A percentile compares a stretch with the other conserved stretches of the same genome.
These are phyloP conservation scores for Lipomyces mesembrius DNA, from an alignment of 805 yeast genomes.

Conservation along the genomic window DNA sequence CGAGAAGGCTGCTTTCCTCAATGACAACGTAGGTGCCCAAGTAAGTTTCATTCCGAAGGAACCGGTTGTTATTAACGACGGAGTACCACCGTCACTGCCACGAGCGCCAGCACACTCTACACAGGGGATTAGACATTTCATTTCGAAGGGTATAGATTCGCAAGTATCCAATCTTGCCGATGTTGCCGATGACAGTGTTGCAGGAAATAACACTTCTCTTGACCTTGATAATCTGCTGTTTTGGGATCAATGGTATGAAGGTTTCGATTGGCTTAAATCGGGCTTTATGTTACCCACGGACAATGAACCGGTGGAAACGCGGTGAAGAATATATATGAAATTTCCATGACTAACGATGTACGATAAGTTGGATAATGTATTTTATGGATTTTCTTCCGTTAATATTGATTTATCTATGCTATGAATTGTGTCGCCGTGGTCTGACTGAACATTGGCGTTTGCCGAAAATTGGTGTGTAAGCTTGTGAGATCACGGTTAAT, in stretches of 20 bases:
- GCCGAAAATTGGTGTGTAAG: too few species aligned
- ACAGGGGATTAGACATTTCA: not conserved
- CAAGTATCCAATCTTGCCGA: not conserved
- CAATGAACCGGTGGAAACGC: not conserved
- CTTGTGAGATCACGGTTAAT: too few species aligned
- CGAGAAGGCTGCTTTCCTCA: not conserved
- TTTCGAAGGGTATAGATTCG: not conserved
- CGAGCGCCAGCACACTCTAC: not conserved
- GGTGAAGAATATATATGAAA: not conserved
- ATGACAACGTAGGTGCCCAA: not conserved
- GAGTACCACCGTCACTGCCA: not conserved
- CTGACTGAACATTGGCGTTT: not conserved
- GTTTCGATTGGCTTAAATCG: conserved; percentile 34
- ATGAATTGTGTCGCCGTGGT: not conserved
- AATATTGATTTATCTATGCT: not conserved
- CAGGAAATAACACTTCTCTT: not conserved
- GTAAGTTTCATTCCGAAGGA: not conserved
- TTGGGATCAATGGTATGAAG: conserved; percentile 36
- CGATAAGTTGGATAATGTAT: not conserved
- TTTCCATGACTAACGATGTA: too few species aligned
- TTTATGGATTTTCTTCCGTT: not conserved
- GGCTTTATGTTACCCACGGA: conserved; percentile 35
- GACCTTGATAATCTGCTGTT: conserved; percentile 19
- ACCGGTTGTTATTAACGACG: not conserved
- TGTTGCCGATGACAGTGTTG: not conserved